A percentile compares a stretch with the other conserved stretches of the same genome.
phyloP scores from a whole-genome alignment of 1,284 basidiomycete genomes.

The Cryptococcus depauperatus region DNA sequence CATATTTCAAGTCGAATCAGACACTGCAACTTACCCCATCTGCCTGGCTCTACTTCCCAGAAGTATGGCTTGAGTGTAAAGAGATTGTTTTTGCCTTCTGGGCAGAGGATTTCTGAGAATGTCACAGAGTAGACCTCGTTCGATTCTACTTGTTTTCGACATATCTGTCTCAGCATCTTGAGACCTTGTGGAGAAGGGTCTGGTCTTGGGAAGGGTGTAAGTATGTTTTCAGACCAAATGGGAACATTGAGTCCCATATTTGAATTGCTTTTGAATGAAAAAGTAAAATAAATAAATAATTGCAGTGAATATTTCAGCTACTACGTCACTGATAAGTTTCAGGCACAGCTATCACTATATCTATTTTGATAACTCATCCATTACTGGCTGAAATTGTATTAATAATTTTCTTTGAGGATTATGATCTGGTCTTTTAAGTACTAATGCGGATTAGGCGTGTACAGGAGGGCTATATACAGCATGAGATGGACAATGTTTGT shows the following conservation, averaged over 20 bases:
- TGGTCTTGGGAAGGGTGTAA: constrained; percentile 5
- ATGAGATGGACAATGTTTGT: too few species aligned
- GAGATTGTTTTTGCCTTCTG: constrained; percentile 24
- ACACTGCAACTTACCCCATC: constrained; percentile 20
- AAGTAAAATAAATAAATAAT: too few species aligned
- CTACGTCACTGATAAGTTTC: too few species aligned
- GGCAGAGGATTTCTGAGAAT: constrained; percentile 16
- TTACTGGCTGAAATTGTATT: too few species aligned
- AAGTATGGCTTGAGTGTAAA: constrained; percentile 31
- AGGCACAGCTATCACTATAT: too few species aligned
- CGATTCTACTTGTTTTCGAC: constrained; percentile 2
- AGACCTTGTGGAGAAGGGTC: constrained; percentile 1
- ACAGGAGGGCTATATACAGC: too few species aligned
- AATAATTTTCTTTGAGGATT: too few species aligned
- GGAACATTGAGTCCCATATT: constrained; percentile 3
- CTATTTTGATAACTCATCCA: too few species aligned
- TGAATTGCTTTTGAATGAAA: constrained; percentile 52
- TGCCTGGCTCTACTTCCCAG: constrained; percentile 21
- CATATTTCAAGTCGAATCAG: not conserved
- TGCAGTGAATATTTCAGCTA: too few species aligned
- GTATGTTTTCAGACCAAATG: constrained; percentile 7
- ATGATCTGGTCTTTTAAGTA: too few species aligned
- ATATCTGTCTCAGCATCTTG: constrained; percentile 10
- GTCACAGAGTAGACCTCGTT: constrained; percentile 23
- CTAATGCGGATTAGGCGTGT: too few species aligned